phyloP scores from a whole-genome alignment of 306 rosid species.

The Vigna angularis region DNA sequence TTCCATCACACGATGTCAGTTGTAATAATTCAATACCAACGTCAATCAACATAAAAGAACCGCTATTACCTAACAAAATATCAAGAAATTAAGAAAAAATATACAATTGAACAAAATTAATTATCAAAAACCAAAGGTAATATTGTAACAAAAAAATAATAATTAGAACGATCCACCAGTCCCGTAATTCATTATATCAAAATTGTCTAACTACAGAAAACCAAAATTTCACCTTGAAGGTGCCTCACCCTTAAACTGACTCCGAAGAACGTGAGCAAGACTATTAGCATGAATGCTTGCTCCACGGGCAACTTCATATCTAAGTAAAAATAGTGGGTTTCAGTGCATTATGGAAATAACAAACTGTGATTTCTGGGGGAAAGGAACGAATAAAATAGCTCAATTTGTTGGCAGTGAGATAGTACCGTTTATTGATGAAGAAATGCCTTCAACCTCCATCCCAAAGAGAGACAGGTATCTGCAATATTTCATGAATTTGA shows the following conservation, averaged over 20 bases:
- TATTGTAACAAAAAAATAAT: conserved; percentile 39
- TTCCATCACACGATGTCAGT: conserved; percentile 40
- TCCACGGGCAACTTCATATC: conserved; percentile 13
- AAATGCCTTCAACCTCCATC: conserved; percentile 41
- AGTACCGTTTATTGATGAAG: conserved; percentile 47
- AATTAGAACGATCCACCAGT: conserved; percentile 43
- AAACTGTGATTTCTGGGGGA: conserved; percentile 9
- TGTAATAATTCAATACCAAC: conserved; percentile 10
- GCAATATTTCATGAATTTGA: conserved; percentile 37
- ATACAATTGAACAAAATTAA: conserved; percentile 66
- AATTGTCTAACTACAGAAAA: conserved; percentile 57
- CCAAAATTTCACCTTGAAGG: conserved; percentile 64
- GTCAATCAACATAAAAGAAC: conserved; percentile 40
- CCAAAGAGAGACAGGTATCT: conserved; percentile 40
- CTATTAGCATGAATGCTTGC: conserved; percentile 29
- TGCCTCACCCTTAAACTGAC: conserved; percentile 47
- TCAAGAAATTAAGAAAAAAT: conserved; percentile 47
- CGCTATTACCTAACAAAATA: conserved; percentile 29
- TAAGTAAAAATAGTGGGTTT: conserved; percentile 7
- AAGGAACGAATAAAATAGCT: conserved; percentile 10
- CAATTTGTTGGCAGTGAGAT: conserved; percentile 13
- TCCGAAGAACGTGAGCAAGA: conserved; percentile 51
- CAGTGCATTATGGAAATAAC: conserved; percentile 7
- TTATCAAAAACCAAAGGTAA: conserved; percentile 54
- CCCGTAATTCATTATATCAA: conserved; percentile 57